These are phyloP conservation scores for Arxiozyma heterogenica DNA, from an alignment of 1,139 yeast species.

Conservation along the genomic window DNA sequence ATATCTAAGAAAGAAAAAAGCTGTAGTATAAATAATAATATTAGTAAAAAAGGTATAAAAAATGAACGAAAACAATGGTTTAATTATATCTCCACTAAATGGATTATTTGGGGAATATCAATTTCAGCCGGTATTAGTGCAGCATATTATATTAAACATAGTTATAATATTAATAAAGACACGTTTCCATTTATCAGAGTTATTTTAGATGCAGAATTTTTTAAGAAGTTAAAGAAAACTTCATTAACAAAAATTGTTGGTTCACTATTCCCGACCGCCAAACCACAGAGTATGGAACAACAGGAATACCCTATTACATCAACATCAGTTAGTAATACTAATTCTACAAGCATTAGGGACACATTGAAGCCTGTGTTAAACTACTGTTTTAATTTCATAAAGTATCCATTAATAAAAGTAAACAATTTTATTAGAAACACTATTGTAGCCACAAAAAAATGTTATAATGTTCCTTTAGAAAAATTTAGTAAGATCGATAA, in stretches of 20 bases:
- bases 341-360: background rate
- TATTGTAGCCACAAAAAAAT: background rate
- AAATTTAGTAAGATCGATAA: background rate
- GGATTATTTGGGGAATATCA: slow-evolving; percentile 26
- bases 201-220: background rate
- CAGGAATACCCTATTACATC: background rate
- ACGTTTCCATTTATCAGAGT: background rate
- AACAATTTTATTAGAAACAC: background rate
- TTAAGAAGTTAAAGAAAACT: background rate
- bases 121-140: slow-evolving; percentile 27
- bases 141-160: slow-evolving; percentile 11
- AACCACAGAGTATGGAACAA: background rate
- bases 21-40: too few species aligned
- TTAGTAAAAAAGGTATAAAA: too few species aligned
- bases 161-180: background rate
- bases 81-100: slow-evolving; percentile 10
- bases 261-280: background rate
- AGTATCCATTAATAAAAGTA: slow-evolving; percentile 12
- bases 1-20: background rate
- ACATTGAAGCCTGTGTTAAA: background rate
- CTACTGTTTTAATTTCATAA: background rate
- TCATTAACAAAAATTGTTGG: background rate
- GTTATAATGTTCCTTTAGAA: background rate
- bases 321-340: background rate
- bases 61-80: background rate